Percentiles rank a stretch among this genome's conserved stretches.
phyloP scores from a whole-genome alignment of 768 basidiomycete genomes.

The Rhodosporidiobolus odoratus region DNA sequence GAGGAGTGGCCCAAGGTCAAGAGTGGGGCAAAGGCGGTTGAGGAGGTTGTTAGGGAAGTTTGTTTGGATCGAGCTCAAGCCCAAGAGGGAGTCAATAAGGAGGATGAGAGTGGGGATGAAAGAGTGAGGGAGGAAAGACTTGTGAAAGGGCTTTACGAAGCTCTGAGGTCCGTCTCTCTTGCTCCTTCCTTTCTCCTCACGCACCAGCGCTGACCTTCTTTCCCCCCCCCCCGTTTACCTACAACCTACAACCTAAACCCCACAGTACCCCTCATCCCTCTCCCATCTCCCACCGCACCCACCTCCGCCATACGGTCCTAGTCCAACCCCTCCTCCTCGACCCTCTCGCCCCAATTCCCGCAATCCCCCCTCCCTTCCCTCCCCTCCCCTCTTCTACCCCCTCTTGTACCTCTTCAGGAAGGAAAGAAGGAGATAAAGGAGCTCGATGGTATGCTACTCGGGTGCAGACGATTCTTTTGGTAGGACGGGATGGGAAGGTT shows the following conservation, averaged over 20 bases:
- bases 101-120: background rate
- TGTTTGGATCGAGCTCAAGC: no score
- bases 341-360: conserved; percentile 16
- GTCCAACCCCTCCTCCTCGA: conserved; percentile 32
- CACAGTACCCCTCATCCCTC: conserved; percentile 13
- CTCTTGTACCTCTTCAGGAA: background rate
- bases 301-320: conserved; percentile 35
- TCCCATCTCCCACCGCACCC: conserved; percentile 15
- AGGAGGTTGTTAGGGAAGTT: conserved; percentile 6
- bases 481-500: conserved; percentile 24
- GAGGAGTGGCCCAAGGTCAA: conserved; percentile 47
- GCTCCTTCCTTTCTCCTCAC: background rate
- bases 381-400: background rate
- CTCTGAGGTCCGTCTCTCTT: conserved; percentile 40
- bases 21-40: conserved; percentile 42
- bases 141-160: conserved; percentile 34
- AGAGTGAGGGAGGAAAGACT: conserved; percentile 36
- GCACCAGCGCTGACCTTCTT: no score
- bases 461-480: conserved; percentile 38
- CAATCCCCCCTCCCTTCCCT: conserved; percentile 18
- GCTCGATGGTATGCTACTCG: conserved; percentile 39
- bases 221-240: no score
- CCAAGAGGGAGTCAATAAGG: no score
- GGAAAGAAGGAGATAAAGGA: conserved; percentile 8
- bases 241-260: no score